Conservation (phyloP, 768 basidiomycete genomes). For the Tulasnella sp. region DNA sequence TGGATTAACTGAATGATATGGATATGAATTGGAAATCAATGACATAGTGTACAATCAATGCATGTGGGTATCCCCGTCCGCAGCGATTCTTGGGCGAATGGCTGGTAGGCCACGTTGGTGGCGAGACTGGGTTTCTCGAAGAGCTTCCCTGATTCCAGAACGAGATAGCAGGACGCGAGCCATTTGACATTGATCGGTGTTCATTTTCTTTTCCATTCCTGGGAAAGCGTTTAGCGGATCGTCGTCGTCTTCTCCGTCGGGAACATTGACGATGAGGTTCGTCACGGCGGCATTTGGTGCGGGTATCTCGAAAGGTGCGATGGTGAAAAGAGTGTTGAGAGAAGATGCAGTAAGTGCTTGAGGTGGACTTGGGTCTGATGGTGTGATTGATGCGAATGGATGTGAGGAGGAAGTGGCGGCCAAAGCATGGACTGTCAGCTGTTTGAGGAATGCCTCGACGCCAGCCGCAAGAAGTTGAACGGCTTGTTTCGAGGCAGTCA, state of each 20-base stretch:
- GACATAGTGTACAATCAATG: neutral
- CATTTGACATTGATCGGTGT: conserved; percentile 6
- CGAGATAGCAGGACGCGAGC: neutral
- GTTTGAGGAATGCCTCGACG: conserved; percentile 16
- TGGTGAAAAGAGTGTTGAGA: conserved; percentile 13
- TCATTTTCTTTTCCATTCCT: neutral
- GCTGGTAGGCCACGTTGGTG: neutral
- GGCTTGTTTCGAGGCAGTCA: conserved; percentile 13
- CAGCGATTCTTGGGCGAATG: neutral
- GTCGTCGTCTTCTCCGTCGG: neutral
- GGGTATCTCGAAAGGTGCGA: conserved; percentile 15
- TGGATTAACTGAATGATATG: neutral
- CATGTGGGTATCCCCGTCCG: neutral
- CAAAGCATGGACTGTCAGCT: conserved; percentile 13
- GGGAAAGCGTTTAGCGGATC: neutral
- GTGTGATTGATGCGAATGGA: conserved; percentile 14
- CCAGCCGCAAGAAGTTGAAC: conserved; percentile 10
- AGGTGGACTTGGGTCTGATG: conserved; percentile 6
- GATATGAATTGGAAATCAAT: neutral
- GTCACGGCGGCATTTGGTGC: conserved; percentile 7
- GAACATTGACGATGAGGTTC: neutral
- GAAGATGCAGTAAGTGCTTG: conserved; percentile 10
- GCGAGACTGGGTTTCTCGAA: neutral
- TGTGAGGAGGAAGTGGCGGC: conserved; percentile 9
- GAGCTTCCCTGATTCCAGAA: conserved; percentile 9